Evolutionary conservation across 2,329 filamentous ascomycete species (phyloP).

Genomic region (Phyllosticta citrichinensis): DNA sequence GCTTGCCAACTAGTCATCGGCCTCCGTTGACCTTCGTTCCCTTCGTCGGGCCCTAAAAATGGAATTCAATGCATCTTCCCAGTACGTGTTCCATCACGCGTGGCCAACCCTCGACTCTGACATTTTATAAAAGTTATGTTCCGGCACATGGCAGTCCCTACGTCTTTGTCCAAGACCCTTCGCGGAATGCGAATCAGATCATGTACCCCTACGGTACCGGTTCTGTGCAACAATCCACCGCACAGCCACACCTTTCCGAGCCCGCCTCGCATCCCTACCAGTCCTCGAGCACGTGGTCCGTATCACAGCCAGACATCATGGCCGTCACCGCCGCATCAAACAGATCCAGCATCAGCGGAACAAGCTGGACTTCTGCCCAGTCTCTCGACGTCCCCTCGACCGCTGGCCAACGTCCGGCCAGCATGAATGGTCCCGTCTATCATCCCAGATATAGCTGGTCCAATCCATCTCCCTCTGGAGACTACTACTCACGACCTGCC

Average conservation of each 20-base stretch:
- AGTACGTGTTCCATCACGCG: conserved; percentile 21
- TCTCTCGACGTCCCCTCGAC: conserved; percentile 1
- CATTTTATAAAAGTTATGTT: conserved; percentile 23
- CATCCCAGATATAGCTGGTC: conserved; percentile 9
- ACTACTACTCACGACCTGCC: conserved; percentile 22
- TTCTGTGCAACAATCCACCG: conserved; percentile 14
- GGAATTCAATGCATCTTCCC: conserved; percentile 33
- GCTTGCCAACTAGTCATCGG: conserved; percentile 1
- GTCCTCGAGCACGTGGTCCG: conserved; percentile 13
- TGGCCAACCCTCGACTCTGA: neutral
- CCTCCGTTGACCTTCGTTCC: neutral
- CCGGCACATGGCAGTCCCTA: conserved; percentile 27
- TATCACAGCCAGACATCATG: conserved; percentile 12
- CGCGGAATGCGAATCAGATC: conserved; percentile 22
- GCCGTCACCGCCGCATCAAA: neutral
- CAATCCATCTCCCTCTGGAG: conserved; percentile 17
- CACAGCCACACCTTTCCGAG: neutral
- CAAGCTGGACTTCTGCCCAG: conserved; percentile 16
- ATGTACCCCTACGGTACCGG: conserved; percentile 27
- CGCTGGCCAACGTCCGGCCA: conserved; percentile 1
- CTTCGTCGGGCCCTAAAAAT: conserved; percentile 21
- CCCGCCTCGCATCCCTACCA: conserved; percentile 16
- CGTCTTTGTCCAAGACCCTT: conserved; percentile 21
- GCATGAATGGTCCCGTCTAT: neutral
- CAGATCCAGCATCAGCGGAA: conserved; percentile 1